These are phyloP conservation scores for Tylopilus balloui DNA, from an alignment of 768 basidiomycete genomes.

Conservation along the genomic window DNA sequence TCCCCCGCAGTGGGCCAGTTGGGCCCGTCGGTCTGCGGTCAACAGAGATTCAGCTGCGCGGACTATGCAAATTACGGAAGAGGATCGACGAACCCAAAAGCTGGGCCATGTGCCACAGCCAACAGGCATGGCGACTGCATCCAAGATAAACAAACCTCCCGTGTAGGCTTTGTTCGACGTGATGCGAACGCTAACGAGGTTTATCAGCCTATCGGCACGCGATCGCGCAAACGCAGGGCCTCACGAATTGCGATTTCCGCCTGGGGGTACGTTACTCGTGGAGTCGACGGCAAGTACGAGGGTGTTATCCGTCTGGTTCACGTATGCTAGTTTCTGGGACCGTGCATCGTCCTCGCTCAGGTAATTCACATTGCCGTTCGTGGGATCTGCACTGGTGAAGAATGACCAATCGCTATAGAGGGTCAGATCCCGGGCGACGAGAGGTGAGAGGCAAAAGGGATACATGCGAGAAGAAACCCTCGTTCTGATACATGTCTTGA, in stretches of 20 bases:
- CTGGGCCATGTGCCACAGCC: conserved; percentile 64
- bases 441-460: background rate
- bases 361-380: conserved; percentile 65
- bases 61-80: background rate
- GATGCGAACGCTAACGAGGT: conserved; percentile 54
- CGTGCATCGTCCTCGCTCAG: conserved; percentile 44
- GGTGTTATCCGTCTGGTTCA: conserved; percentile 44
- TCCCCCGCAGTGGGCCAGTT: conserved; percentile 55
- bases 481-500: conserved; percentile 37
- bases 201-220: background rate
- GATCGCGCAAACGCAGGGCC: conserved; percentile 7
- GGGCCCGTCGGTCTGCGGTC: conserved; percentile 40
- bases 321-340: conserved; percentile 51
- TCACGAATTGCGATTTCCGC: conserved; percentile 51
- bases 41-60: background rate
- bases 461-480: conserved; percentile 53
- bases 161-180: conserved; percentile 53
- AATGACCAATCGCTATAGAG: conserved; percentile 57
- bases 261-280: conserved; percentile 40
- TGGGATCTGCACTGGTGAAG: conserved; percentile 59
- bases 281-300: conserved; percentile 60
- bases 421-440: background rate
- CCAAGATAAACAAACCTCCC: conserved; percentile 68
- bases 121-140: conserved; percentile 62
- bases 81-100: conserved; percentile 39